phyloP scores from a whole-genome alignment of 306 rosid genomes.

The Parietaria judaica region DNA sequence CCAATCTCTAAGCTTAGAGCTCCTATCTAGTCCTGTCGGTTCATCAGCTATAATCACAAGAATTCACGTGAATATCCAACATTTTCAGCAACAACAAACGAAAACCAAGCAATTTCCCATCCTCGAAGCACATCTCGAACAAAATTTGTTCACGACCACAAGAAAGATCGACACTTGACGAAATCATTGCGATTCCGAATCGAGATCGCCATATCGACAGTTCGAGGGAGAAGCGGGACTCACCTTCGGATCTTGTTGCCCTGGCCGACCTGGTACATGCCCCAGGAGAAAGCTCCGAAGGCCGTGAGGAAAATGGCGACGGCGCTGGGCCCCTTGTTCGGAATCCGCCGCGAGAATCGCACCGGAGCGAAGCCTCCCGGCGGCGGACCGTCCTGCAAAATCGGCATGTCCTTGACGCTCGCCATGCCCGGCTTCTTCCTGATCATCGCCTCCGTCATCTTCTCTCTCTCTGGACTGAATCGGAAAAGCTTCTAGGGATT shows the following conservation, averaged over 20 bases:
- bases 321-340: constrained; percentile 85
- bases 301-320: constrained; percentile 67
- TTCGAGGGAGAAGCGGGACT: neutral
- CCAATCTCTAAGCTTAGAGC: no score
- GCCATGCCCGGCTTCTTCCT: constrained; percentile 98
- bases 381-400: constrained; percentile 97
- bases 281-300: constrained; percentile 86
- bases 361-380: constrained; percentile 98
- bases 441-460: constrained; percentile 85
- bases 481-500: neutral
- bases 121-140: no score
- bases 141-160: no score
- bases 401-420: constrained; percentile 97
- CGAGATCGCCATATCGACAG: no score
- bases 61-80: no score
- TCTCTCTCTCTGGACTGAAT: constrained; percentile 13
- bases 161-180: no score
- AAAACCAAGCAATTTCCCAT: no score
- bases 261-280: constrained; percentile 96
- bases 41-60: no score
- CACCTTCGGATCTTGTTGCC: constrained; percentile 97
- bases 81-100: no score
- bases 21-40: no score
- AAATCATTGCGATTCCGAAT: no score
- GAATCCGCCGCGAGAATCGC: constrained; percentile 97